These are phyloP conservation scores for Penicillium frequentans DNA, from an alignment of 2,329 filamentous ascomycete genomes.

Conservation along the genomic window DNA sequence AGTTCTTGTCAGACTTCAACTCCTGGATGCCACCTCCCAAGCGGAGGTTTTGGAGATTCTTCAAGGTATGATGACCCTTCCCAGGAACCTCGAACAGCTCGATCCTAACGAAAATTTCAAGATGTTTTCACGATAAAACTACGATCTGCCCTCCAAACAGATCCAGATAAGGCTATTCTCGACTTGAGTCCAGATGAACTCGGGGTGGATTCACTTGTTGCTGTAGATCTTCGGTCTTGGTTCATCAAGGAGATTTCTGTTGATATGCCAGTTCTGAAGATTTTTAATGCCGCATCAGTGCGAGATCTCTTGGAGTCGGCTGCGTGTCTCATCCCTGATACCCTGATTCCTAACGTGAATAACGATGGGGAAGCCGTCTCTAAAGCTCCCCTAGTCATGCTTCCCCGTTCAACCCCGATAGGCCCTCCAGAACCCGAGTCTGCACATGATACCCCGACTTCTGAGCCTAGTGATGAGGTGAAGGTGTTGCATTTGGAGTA, in stretches of 20 bases:
- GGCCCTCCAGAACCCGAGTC: not conserved
- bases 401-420: not conserved
- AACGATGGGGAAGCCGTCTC: not conserved
- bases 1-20: slow-evolving; percentile 11
- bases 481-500: slow-evolving; percentile 10
- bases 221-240: slow-evolving; percentile 28
- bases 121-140: slow-evolving; percentile 19
- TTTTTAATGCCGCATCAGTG: slow-evolving; percentile 23
- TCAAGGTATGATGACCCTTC: slow-evolving; percentile 9
- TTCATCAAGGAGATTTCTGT: slow-evolving; percentile 23
- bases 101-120: not conserved
- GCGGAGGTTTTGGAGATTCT: slow-evolving; percentile 12
- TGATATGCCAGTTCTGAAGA: slow-evolving; percentile 26
- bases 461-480: not conserved
- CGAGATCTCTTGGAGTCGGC: slow-evolving; percentile 16
- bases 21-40: slow-evolving; percentile 15
- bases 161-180: slow-evolving; percentile 14
- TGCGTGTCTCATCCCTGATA: slow-evolving; percentile 7
- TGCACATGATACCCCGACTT: not conserved
- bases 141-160: slow-evolving; percentile 17
- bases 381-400: not conserved
- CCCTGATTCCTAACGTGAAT: slow-evolving; percentile 11
- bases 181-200: slow-evolving; percentile 20
- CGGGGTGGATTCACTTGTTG: slow-evolving; percentile 27
- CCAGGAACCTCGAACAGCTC: not conserved